These are phyloP conservation scores for Postia placenta DNA, from an alignment of 768 basidiomycete genomes.

Conservation along the genomic window DNA sequence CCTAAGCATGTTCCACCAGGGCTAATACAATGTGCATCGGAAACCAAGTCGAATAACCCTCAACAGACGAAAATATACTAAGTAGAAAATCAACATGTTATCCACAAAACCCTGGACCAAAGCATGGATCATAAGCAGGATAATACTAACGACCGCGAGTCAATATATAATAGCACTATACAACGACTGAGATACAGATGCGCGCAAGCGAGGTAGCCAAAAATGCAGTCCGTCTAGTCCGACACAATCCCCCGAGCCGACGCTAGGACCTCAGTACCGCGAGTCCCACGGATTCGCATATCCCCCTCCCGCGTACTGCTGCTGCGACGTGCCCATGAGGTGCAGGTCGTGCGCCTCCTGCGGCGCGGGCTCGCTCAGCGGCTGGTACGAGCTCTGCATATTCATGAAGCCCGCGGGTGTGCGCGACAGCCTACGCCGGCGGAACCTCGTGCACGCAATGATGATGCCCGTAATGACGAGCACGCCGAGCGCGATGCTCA, in stretches of 20 bases:
- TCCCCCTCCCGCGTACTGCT: neutral
- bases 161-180: neutral
- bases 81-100: too few relatives aligned
- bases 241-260: neutral
- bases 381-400: conserved; percentile 17
- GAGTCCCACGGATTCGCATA: conserved; percentile 23
- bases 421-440: conserved; percentile 12
- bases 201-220: neutral
- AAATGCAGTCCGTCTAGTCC: neutral
- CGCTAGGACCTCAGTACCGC: conserved; percentile 17
- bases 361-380: conserved; percentile 26
- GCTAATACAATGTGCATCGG: too few relatives aligned
- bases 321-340: conserved; percentile 8
- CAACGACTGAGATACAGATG: neutral
- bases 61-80: too few relatives aligned
- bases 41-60: too few relatives aligned
- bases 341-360: conserved; percentile 23
- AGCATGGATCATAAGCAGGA: too few relatives aligned
- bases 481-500: conserved; percentile 57
- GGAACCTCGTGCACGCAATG: conserved; percentile 8
- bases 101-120: too few relatives aligned
- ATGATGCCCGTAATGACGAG: conserved; percentile 40
- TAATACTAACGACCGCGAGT: neutral
- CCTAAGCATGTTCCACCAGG: too few relatives aligned
- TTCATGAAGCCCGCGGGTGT: conserved; percentile 10